A percentile compares a stretch with the other conserved stretches of the same genome.
Evolutionary conservation across 2,329 filamentous ascomycete genomes (phyloP).

Genomic region (Diaporthe humulicola): DNA sequence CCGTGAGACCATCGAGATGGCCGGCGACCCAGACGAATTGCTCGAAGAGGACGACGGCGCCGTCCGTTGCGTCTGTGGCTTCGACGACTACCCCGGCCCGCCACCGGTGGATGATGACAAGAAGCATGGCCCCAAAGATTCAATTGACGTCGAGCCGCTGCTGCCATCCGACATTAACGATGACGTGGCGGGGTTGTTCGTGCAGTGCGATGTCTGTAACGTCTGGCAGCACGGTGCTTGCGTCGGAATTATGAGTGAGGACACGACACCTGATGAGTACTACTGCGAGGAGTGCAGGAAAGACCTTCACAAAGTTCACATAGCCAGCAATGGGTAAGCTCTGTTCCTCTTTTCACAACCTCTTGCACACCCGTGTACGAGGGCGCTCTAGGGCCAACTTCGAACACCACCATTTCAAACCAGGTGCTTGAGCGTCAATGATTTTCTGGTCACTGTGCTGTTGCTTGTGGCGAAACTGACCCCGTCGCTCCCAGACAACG

Average conservation of each 20-base stretch:
- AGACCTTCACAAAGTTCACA: slow-evolving; percentile 88
- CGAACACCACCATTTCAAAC: background rate
- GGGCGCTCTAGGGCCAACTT: background rate
- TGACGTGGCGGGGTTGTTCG: slow-evolving; percentile 93
- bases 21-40: slow-evolving; percentile 76
- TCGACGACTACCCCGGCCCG: slow-evolving; percentile 93
- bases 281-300: slow-evolving; percentile 96
- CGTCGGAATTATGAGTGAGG: slow-evolving; percentile 95
- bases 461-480: slow-evolving; percentile 52
- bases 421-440: background rate
- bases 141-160: slow-evolving; percentile 69
- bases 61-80: slow-evolving; percentile 94
- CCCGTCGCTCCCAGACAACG: slow-evolving; percentile 65
- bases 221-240: slow-evolving; percentile 99
- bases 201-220: slow-evolving; percentile 97
- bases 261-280: slow-evolving; percentile 94
- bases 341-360: slow-evolving; percentile 18
- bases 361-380: background rate
- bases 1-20: slow-evolving; percentile 63
- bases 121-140: slow-evolving; percentile 66
- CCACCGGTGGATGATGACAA: slow-evolving; percentile 71
- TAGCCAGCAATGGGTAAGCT: slow-evolving; percentile 86
- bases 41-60: slow-evolving; percentile 88
- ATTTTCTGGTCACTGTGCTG: background rate
- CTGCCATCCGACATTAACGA: slow-evolving; percentile 77